phyloP scores from a whole-genome alignment of 2,329 filamentous ascomycete genomes.

The Exophiala bonariae region DNA sequence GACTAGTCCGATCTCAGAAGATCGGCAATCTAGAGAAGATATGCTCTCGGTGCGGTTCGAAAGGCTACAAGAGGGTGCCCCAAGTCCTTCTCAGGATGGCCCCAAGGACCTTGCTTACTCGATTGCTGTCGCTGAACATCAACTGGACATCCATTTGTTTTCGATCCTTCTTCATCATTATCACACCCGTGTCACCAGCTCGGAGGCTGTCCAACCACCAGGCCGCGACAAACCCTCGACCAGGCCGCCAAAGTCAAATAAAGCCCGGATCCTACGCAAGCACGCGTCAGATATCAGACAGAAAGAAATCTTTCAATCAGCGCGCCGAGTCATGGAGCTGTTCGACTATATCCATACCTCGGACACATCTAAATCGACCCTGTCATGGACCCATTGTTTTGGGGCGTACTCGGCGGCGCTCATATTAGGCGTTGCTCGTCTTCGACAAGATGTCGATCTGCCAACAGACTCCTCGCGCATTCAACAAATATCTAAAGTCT shows the following conservation, averaged over 20 bases:
- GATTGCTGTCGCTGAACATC: slow-evolving; percentile 14
- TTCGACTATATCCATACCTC: slow-evolving; percentile 16
- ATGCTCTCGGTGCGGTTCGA: slow-evolving; percentile 7
- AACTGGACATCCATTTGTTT: slow-evolving; percentile 18
- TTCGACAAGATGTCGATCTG: slow-evolving; percentile 18
- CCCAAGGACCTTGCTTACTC: slow-evolving; percentile 6
- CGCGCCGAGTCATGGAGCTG: slow-evolving; percentile 13
- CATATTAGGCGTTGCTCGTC: slow-evolving; percentile 18
- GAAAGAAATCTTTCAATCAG: slow-evolving; percentile 13
- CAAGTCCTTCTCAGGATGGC: slow-evolving; percentile 9
- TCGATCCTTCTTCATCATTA: slow-evolving; percentile 15
- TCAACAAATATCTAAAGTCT: slow-evolving; percentile 7
- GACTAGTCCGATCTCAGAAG: neutral
- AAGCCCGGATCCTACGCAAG: slow-evolving; percentile 10
- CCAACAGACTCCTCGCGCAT: slow-evolving; percentile 14
- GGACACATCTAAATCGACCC: slow-evolving; percentile 10
- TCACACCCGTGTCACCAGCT: slow-evolving; percentile 4
- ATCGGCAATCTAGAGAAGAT: slow-evolving; percentile 4
- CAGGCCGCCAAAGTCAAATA: neutral
- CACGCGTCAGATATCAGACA: slow-evolving; percentile 1
- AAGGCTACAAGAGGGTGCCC: slow-evolving; percentile 10
- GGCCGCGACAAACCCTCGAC: neutral
- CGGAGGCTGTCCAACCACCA: slow-evolving; percentile 1
- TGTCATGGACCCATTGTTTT: slow-evolving; percentile 20
- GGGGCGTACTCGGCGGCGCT: slow-evolving; percentile 17